These are phyloP conservation scores for Fusarium coicis DNA, from an alignment of 2,329 filamentous ascomycete species.

Conservation along the genomic window DNA sequence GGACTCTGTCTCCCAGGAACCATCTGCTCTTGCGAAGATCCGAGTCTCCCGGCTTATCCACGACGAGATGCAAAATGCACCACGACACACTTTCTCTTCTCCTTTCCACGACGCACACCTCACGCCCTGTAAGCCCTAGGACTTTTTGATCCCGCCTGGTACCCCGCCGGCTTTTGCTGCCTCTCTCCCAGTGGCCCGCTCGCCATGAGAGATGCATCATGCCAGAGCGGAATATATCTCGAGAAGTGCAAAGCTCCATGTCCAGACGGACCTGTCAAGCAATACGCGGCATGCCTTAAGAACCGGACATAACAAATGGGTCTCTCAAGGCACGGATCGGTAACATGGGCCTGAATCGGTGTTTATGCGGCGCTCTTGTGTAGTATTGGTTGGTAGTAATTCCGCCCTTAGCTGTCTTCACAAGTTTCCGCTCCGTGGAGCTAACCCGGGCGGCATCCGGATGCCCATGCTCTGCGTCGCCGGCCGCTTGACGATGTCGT, in stretches of 20 bases:
- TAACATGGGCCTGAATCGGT: neutral
- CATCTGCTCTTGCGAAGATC: conserved; percentile 30
- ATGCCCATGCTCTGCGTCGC: conserved; percentile 57
- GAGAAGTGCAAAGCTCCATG: neutral
- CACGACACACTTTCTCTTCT: neutral
- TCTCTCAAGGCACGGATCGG: conserved; percentile 17
- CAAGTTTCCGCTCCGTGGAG: conserved; percentile 49
- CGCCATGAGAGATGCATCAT: conserved; percentile 7
- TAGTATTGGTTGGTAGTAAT: neutral
- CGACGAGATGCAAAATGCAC: conserved; percentile 18
- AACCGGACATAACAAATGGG: conserved; percentile 11
- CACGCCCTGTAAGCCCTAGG: conserved; percentile 45
- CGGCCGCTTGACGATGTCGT: conserved; percentile 63
- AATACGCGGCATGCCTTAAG: neutral
- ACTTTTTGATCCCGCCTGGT: conserved; percentile 13
- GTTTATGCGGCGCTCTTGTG: neutral
- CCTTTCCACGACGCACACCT: neutral
- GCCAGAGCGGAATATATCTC: conserved; percentile 1
- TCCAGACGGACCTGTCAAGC: conserved; percentile 2
- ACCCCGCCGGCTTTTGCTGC: conserved; percentile 21
- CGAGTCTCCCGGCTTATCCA: conserved; percentile 20
- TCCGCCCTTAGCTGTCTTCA: conserved; percentile 30
- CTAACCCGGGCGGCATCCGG: conserved; percentile 63
- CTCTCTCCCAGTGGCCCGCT: conserved; percentile 14
- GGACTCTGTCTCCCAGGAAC: conserved; percentile 25